A percentile compares a stretch with the other conserved stretches of the same genome.
These are phyloP conservation scores for Deuterostichococcus epilithicus DNA, from an alignment of 139 green algal species.

Conservation along the genomic window DNA sequence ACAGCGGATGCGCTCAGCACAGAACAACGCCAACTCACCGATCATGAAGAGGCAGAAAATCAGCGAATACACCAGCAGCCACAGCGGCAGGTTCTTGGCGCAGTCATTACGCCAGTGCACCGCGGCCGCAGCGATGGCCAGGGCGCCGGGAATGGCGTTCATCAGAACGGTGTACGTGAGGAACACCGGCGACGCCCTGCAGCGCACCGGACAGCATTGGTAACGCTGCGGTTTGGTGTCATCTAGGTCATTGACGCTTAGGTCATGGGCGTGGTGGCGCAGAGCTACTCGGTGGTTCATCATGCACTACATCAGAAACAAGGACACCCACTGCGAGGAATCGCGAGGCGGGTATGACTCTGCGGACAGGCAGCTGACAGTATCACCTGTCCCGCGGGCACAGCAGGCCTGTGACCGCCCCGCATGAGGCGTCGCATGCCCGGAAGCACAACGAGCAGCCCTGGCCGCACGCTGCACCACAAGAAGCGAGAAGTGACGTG, in stretches of 20 bases:
- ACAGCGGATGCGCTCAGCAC: too few relatives aligned
- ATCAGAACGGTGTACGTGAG: background rate
- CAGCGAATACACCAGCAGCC: background rate
- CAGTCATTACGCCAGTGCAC: background rate
- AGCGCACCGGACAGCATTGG: background rate
- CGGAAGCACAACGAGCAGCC: background rate
- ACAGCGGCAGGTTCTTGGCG: background rate
- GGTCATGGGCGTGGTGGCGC: too few relatives aligned
- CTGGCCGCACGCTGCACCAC: background rate
- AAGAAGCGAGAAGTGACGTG: too few relatives aligned
- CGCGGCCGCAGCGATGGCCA: background rate
- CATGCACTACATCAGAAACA: too few relatives aligned
- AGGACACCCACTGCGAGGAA: too few relatives aligned
- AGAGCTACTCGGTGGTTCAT: too few relatives aligned
- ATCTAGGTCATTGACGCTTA: too few relatives aligned
- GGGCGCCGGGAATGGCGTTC: background rate
- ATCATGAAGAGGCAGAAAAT: slow-evolving; percentile 1
- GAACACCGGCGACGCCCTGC: background rate
- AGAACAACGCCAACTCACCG: background rate
- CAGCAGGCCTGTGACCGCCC: background rate
- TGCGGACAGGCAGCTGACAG: too few relatives aligned
- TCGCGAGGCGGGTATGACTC: too few relatives aligned
- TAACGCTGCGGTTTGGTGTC: too few relatives aligned
- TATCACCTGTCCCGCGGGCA: background rate
- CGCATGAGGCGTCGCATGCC: background rate